A percentile compares a stretch with the other conserved stretches of the same genome.
Evolutionary conservation across 164 flowering plant genomes (phyloP).

Genomic region (Malania oleifera): DNA sequence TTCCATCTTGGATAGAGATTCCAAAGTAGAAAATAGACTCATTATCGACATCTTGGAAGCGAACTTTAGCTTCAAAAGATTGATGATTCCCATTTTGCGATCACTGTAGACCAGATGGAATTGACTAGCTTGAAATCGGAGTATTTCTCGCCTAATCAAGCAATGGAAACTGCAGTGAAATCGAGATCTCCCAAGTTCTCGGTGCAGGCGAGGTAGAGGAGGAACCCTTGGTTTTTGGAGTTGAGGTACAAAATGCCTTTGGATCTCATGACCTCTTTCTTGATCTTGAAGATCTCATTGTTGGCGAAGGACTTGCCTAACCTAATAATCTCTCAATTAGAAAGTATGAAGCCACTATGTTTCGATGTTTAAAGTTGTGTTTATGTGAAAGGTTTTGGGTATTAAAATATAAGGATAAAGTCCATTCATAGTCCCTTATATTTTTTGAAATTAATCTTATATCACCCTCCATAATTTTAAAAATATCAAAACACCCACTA

Average conservation of each 20-base stretch:
- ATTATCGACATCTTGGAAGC: slow-evolving; percentile 28
- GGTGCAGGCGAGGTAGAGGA: slow-evolving; percentile 48
- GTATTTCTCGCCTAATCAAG: slow-evolving; percentile 50
- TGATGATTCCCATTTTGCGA: no score
- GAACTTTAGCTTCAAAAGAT: slow-evolving; percentile 24
- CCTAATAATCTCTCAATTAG: no score
- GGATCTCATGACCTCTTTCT: slow-evolving; percentile 25
- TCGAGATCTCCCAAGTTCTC: slow-evolving; percentile 68
- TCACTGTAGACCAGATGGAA: slow-evolving; percentile 52
- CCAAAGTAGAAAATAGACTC: slow-evolving; percentile 31
- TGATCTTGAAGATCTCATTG: slow-evolving; percentile 36
- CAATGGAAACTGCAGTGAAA: slow-evolving; percentile 31
- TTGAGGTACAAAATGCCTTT: slow-evolving; percentile 52
- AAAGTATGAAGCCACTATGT: no score
- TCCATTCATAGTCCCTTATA: no score
- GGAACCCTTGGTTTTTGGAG: no score
- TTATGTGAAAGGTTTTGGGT: no score
- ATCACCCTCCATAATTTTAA: no score
- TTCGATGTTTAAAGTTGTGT: no score
- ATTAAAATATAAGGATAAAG: no score
- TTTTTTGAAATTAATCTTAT: no score
- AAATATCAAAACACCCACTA: no score
- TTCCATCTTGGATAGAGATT: slow-evolving; percentile 46
- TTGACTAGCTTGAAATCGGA: slow-evolving; percentile 26
- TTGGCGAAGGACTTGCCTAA: slow-evolving; percentile 60